A percentile compares a stretch with the other conserved stretches of the same genome.
Conservation (phyloP, 345 rosid genomes). For the Aquilaria yunnanensis region DNA sequence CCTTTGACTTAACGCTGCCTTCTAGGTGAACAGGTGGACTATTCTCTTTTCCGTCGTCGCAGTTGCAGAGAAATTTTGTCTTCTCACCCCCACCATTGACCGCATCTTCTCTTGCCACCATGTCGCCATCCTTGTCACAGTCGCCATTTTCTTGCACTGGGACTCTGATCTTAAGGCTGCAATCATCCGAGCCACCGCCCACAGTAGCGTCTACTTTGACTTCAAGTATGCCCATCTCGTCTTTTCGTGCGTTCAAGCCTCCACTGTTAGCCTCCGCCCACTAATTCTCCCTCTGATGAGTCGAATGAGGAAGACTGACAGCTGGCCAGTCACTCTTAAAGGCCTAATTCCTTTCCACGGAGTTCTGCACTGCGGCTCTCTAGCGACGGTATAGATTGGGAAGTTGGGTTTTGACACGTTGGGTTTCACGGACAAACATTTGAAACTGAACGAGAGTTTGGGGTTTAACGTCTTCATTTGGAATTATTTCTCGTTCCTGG, state of each 20-base stretch:
- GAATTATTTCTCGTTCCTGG: too few relatives aligned
- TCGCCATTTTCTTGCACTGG: constrained; percentile 23
- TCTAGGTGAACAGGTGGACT: too few relatives aligned
- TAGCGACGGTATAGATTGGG: constrained; percentile 37
- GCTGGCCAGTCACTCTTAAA: constrained; percentile 78
- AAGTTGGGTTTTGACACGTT: constrained; percentile 15
- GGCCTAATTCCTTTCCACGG: constrained; percentile 78
- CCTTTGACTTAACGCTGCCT: too few relatives aligned
- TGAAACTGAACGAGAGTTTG: too few relatives aligned
- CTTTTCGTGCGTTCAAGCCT: constrained; percentile 57
- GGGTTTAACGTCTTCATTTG: too few relatives aligned
- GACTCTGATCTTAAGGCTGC: constrained; percentile 36
- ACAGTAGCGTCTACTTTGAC: constrained; percentile 30
- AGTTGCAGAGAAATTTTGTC: too few relatives aligned
- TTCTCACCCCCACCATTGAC: too few relatives aligned
- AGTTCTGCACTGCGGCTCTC: constrained; percentile 53
- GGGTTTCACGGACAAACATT: too few relatives aligned
- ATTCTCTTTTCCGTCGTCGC: too few relatives aligned
- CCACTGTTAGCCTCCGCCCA: constrained; percentile 54
- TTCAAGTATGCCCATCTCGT: constrained; percentile 46
- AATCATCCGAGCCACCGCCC: constrained; percentile 74
- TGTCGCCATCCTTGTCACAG: constrained; percentile 33
- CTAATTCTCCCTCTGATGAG: constrained; percentile 36
- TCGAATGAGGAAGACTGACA: constrained; percentile 49
- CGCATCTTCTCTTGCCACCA: too few relatives aligned